Evolutionary conservation across 805 yeast species (phyloP).

Genomic region (Candida stauntonica): DNA sequence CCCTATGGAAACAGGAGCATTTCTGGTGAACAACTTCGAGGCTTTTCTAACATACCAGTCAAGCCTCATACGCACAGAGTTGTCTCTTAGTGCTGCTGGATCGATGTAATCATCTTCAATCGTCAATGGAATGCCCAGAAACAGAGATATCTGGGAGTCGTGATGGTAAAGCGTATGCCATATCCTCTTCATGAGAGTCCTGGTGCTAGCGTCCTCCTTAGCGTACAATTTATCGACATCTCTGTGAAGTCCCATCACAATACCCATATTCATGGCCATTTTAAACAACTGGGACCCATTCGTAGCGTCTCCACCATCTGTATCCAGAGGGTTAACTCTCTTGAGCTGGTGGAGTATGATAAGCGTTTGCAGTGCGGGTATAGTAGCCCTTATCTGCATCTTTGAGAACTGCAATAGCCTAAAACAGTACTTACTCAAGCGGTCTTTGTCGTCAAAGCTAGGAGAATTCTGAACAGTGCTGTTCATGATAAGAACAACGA

Average conservation of each 20-base stretch:
- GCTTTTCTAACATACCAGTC: constrained; percentile 14
- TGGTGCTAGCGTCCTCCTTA: constrained; percentile 4
- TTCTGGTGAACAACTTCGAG: constrained; percentile 4
- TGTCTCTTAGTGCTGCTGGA: not conserved
- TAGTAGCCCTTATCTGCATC: constrained; percentile 9
- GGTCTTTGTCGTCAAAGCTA: constrained; percentile 17
- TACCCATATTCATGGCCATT: constrained; percentile 23
- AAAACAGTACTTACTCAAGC: constrained; percentile 13
- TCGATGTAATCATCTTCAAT: constrained; percentile 18
- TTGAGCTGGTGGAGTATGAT: constrained; percentile 15
- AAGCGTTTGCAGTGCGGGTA: constrained; percentile 23
- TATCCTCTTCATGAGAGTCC: constrained; percentile 10
- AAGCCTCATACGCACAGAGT: constrained; percentile 5
- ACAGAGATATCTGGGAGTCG: constrained; percentile 19
- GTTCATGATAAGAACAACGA: constrained; percentile 8
- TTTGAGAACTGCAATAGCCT: constrained; percentile 16
- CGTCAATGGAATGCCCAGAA: constrained; percentile 22
- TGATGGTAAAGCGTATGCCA: constrained; percentile 19
- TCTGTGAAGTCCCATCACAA: constrained; percentile 23
- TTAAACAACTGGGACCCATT: constrained; percentile 14
- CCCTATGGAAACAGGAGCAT: constrained; percentile 7
- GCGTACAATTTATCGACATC: constrained; percentile 19
- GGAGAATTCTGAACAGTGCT: not conserved
- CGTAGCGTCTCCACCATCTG: constrained; percentile 24
- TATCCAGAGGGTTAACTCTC: constrained; percentile 18